phyloP scores from a whole-genome alignment of 176 grass and related monocot genomes.

The Hyparrhenia diplandra region DNA sequence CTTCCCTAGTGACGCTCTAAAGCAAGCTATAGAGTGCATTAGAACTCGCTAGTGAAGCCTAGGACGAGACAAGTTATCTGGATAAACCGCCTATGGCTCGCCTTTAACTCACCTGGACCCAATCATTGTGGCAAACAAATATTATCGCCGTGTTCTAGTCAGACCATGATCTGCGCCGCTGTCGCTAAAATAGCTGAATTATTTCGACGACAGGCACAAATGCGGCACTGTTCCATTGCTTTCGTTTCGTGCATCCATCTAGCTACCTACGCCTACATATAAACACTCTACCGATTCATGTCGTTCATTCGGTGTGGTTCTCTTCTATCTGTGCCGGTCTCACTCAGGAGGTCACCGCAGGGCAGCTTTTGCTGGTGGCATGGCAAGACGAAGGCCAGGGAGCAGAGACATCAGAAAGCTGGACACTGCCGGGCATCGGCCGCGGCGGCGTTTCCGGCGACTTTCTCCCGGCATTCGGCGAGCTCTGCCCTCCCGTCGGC shows the following conservation, averaged over 20 bases:
- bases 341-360: too few species aligned
- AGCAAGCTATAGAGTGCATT: not conserved
- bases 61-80: not conserved
- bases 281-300: not conserved
- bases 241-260: not conserved
- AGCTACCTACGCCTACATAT: not conserved
- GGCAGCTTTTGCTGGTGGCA: not conserved
- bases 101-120: not conserved
- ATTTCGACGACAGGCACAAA: not conserved
- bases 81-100: not conserved
- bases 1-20: not conserved
- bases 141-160: constrained; percentile 7
- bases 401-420: not conserved
- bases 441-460: not conserved
- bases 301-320: not conserved
- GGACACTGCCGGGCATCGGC: not conserved
- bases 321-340: too few species aligned
- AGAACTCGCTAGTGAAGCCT: constrained; percentile 1
- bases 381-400: not conserved
- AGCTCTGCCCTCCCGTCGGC: not conserved
- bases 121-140: not conserved
- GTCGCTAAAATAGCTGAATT: not conserved
- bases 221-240: not conserved
- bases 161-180: not conserved
- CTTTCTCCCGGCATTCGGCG: constrained; percentile 13